Evolutionary conservation across 202 grass and related monocot genomes (phyloP).

Genomic region (Saccharum hybrid): DNA sequence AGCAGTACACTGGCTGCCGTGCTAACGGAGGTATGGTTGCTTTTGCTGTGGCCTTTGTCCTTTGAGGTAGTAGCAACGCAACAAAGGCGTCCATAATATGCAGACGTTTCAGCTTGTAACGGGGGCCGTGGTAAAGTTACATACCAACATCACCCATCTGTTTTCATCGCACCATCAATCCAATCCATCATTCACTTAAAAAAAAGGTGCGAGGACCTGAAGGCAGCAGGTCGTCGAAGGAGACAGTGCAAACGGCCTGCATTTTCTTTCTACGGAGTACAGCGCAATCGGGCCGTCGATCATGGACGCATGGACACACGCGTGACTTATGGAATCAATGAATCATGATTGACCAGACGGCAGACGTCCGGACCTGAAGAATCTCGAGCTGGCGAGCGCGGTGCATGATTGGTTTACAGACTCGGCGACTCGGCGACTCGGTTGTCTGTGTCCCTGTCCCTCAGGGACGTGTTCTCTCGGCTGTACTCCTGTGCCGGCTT

Average conservation of each 20-base stretch:
- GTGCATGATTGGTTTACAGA: too few species aligned
- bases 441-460: too few species aligned
- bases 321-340: neutral
- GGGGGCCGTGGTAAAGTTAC: neutral
- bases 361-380: neutral
- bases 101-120: neutral
- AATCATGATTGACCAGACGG: neutral
- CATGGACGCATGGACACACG: neutral
- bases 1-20: neutral
- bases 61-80: neutral
- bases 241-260: neutral
- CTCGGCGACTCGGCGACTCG: too few species aligned
- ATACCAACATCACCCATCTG: neutral
- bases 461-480: too few species aligned
- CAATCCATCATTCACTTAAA: too few species aligned
- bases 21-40: neutral
- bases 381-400: neutral
- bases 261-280: neutral
- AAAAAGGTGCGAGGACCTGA: too few species aligned
- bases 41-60: conserved; percentile 1
- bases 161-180: too few species aligned
- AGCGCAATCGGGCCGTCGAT: neutral
- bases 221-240: neutral
- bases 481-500: too few species aligned
- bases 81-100: neutral